These are phyloP conservation scores for Suillus variegatus DNA, from an alignment of 768 basidiomycete genomes.

Conservation along the genomic window DNA sequence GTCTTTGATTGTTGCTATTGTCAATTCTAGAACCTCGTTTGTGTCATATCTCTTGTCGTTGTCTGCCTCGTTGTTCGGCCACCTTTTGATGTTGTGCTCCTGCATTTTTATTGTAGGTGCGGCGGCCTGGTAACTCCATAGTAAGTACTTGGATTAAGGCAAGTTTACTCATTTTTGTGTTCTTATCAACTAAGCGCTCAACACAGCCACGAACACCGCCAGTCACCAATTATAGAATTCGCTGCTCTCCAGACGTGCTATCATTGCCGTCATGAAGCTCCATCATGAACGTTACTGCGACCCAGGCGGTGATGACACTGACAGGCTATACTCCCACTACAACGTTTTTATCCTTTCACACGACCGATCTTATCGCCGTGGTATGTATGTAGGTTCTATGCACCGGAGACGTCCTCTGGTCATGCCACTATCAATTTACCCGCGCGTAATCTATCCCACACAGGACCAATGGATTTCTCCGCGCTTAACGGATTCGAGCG, in stretches of 20 bases:
- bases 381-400: background rate
- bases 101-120: background rate
- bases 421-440: background rate
- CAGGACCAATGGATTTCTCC: background rate
- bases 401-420: background rate
- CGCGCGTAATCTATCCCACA: background rate
- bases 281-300: conserved; percentile 5
- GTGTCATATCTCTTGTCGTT: background rate
- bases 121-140: background rate
- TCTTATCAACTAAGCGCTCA: conserved; percentile 1
- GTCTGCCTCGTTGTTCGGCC: conserved; percentile 7
- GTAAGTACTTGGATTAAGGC: background rate
- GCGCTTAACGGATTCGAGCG: background rate
- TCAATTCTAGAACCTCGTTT: conserved; percentile 8
- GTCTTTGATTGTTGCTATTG: conserved; percentile 12
- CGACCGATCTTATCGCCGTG: background rate
- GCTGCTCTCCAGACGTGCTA: background rate
- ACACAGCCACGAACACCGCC: conserved; percentile 2
- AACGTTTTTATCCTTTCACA: background rate
- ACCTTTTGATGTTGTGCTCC: background rate
- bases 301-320: conserved; percentile 1
- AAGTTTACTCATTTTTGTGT: background rate
- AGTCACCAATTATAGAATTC: conserved; percentile 1
- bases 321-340: conserved; percentile 6
- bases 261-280: conserved; percentile 4